Evolutionary conservation across 306 rosid genomes (phyloP).

Genomic region (Fagus crenata): DNA sequence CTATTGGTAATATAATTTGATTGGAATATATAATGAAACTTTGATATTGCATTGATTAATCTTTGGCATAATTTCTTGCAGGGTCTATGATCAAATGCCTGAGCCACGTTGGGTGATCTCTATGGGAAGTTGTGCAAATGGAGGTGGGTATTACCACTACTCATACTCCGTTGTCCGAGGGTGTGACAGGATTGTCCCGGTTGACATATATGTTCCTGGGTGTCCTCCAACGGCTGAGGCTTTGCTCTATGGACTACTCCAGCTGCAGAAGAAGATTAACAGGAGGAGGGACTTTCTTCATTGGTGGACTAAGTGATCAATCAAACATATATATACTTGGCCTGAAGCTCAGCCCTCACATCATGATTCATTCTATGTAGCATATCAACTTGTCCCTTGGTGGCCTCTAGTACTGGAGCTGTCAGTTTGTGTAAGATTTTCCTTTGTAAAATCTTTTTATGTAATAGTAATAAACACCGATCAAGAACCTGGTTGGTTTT

Average conservation of each 20-base stretch:
- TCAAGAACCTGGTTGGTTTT: too few relatives aligned
- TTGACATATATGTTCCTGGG: slow-evolving; percentile 93
- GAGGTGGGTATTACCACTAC: slow-evolving; percentile 98
- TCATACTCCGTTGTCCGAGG: slow-evolving; percentile 94
- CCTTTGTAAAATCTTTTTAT: too few relatives aligned
- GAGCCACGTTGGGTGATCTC: slow-evolving; percentile 98
- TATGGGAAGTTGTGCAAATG: slow-evolving; percentile 99
- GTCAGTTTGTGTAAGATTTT: too few relatives aligned
- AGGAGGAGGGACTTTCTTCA: slow-evolving; percentile 92
- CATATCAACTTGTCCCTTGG: too few relatives aligned
- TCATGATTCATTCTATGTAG: too few relatives aligned
- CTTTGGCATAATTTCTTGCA: slow-evolving; percentile 24
- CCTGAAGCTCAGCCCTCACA: too few relatives aligned
- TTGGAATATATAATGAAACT: too few relatives aligned
- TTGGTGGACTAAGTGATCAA: slow-evolving; percentile 86
- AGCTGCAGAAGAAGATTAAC: slow-evolving; percentile 93
- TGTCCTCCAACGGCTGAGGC: slow-evolving; percentile 99
- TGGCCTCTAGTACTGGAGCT: too few relatives aligned
- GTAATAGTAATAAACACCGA: too few relatives aligned
- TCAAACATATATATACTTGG: too few relatives aligned
- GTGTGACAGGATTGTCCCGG: slow-evolving; percentile 93
- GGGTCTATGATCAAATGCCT: slow-evolving; percentile 99
- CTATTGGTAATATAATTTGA: too few relatives aligned
- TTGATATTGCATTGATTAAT: too few relatives aligned
- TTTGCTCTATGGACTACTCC: slow-evolving; percentile 84